These are phyloP conservation scores for Exophiala sideris DNA, from an alignment of 2,329 filamentous ascomycete species.

Conservation along the genomic window DNA sequence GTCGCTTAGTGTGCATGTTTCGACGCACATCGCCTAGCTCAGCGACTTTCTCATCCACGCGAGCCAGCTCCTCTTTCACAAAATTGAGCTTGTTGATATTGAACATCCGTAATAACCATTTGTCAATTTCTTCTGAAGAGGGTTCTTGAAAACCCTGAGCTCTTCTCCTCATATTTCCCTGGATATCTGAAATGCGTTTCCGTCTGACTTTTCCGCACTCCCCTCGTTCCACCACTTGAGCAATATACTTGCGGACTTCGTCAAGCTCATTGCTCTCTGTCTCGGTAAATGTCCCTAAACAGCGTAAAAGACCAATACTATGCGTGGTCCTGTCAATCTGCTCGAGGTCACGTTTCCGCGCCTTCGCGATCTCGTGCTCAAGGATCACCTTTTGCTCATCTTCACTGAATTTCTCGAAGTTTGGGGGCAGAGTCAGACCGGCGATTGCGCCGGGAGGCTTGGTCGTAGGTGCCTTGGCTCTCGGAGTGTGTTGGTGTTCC, in stretches of 20 bases:
- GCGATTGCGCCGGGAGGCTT: background rate
- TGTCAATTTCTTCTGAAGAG: background rate
- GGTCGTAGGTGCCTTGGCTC: background rate
- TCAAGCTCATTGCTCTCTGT: slow-evolving; percentile 18
- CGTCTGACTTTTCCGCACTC: slow-evolving; percentile 13
- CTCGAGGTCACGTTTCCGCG: slow-evolving; percentile 20
- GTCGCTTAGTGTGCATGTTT: background rate
- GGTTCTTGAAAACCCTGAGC: background rate
- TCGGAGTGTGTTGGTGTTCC: no score
- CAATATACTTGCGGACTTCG: slow-evolving; percentile 17
- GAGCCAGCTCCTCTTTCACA: slow-evolving; percentile 5
- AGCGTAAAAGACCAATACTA: slow-evolving; percentile 14
- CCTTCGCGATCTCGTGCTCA: slow-evolving; percentile 21
- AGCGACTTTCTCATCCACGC: slow-evolving; percentile 3
- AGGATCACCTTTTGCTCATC: slow-evolving; percentile 13
- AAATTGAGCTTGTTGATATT: background rate
- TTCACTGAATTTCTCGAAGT: slow-evolving; percentile 8
- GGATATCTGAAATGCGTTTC: slow-evolving; percentile 18
- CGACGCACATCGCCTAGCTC: slow-evolving; percentile 8
- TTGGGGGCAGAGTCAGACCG: slow-evolving; percentile 10
- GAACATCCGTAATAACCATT: slow-evolving; percentile 6
- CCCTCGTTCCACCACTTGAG: slow-evolving; percentile 14
- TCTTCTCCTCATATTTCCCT: slow-evolving; percentile 21
- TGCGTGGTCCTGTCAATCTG: slow-evolving; percentile 11
- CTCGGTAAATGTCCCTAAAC: slow-evolving; percentile 8